Conservation (phyloP, 2,329 filamentous ascomycete species). For the Lecanicillium sp. region DNA sequence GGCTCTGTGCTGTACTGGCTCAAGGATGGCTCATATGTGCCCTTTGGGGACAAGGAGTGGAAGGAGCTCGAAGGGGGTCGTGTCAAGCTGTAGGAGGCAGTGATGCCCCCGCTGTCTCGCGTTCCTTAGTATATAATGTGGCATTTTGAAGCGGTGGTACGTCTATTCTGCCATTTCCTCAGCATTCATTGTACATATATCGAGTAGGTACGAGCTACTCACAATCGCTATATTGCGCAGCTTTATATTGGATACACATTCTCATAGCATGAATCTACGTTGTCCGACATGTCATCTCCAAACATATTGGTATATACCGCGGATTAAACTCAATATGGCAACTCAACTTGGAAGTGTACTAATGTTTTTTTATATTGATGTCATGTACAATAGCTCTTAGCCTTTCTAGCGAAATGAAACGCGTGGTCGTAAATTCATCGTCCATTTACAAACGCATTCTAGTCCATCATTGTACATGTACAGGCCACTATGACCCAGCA, state of each 20-base stretch:
- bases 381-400: too few relatives aligned
- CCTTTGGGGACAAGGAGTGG: conserved; percentile 64
- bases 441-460: conserved; percentile 7
- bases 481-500: conserved; percentile 30
- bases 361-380: too few relatives aligned
- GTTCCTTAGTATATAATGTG: background rate
- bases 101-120: background rate
- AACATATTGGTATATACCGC: too few relatives aligned
- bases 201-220: too few relatives aligned
- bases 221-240: too few relatives aligned
- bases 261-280: too few relatives aligned
- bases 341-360: too few relatives aligned
- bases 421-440: background rate
- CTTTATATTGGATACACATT: too few relatives aligned
- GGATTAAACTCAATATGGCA: too few relatives aligned
- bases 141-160: background rate
- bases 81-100: conserved; percentile 53
- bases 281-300: too few relatives aligned
- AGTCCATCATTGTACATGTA: conserved; percentile 8
- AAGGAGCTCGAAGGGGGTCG: conserved; percentile 54
- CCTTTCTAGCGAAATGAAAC: background rate
- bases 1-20: conserved; percentile 56
- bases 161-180: too few relatives aligned
- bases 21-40: conserved; percentile 56
- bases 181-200: too few relatives aligned